phyloP scores from a whole-genome alignment of 495 filamentous ascomycete genomes.

The Daldinia concentrica region DNA sequence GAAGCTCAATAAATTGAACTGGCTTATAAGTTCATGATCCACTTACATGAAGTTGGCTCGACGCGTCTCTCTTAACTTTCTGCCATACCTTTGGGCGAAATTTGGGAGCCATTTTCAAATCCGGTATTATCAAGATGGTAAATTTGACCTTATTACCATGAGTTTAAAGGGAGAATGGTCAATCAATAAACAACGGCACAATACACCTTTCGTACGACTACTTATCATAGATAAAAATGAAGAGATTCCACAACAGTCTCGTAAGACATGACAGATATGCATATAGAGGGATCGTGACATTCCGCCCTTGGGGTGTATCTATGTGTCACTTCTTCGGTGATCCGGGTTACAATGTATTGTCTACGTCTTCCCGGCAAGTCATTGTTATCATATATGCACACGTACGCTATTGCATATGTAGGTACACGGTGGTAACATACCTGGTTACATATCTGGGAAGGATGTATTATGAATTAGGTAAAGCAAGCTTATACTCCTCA shows the following conservation, averaged over 20 bases:
- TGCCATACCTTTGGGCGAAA: slow-evolving; percentile 21
- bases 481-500: not conserved
- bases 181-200: not conserved
- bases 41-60: slow-evolving; percentile 38
- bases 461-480: not conserved
- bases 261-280: not conserved
- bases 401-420: not conserved
- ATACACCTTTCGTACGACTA: not conserved
- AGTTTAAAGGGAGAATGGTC: not conserved
- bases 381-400: not conserved
- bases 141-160: not conserved
- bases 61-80: slow-evolving; percentile 33
- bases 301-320: not conserved
- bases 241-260: not conserved
- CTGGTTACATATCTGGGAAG: not conserved
- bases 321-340: not conserved
- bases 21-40: not conserved
- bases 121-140: not conserved
- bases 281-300: not conserved
- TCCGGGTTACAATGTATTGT: not conserved
- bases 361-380: not conserved
- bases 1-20: slow-evolving; percentile 17
- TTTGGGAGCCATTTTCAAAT: slow-evolving; percentile 27
- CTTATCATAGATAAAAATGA: not conserved
- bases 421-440: not conserved